A percentile compares a stretch with the other conserved stretches of the same genome.
Evolutionary conservation across 225 moss, liverwort and hornwort genomes (phyloP).

Genomic region (Marchantia paleacea): DNA sequence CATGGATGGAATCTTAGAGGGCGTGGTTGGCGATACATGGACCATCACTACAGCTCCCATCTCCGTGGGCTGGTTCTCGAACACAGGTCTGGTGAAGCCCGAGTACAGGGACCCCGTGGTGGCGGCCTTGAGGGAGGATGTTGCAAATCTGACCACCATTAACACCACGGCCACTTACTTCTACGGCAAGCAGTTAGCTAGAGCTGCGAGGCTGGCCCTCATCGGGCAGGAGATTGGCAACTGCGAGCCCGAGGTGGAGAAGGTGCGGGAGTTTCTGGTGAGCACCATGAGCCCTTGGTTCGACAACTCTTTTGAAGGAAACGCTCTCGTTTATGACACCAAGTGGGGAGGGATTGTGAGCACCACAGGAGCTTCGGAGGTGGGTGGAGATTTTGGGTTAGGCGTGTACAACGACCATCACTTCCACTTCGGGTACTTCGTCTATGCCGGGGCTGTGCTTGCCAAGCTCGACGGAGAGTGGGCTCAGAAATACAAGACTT

Average conservation of each 20-base stretch:
- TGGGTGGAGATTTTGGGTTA: conserved; percentile 63
- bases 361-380: conserved; percentile 49
- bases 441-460: conserved; percentile 63
- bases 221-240: conserved; percentile 59
- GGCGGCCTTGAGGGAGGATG: conserved; percentile 46
- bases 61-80: conserved; percentile 51
- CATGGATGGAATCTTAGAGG: conserved; percentile 55
- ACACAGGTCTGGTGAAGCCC: conserved; percentile 33
- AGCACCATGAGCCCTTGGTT: conserved; percentile 53
- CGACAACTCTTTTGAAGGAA: conserved; percentile 44
- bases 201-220: conserved; percentile 60
- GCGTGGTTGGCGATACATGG: conserved; percentile 61
- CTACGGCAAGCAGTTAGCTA: conserved; percentile 62
- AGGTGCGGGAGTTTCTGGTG: conserved; percentile 54
- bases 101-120: conserved; percentile 34
- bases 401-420: conserved; percentile 72
- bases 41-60: conserved; percentile 34
- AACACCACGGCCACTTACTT: conserved; percentile 58
- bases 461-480: conserved; percentile 60
- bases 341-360: conserved; percentile 72
- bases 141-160: conserved; percentile 40
- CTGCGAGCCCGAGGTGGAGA: conserved; percentile 34
- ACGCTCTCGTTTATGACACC: conserved; percentile 52
- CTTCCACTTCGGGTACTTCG: conserved; percentile 72
- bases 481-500: conserved; percentile 48